A percentile compares a stretch with the other conserved stretches of the same genome.
phyloP scores from a whole-genome alignment of 805 yeast species.

The Grigorovia transvaalensis region DNA sequence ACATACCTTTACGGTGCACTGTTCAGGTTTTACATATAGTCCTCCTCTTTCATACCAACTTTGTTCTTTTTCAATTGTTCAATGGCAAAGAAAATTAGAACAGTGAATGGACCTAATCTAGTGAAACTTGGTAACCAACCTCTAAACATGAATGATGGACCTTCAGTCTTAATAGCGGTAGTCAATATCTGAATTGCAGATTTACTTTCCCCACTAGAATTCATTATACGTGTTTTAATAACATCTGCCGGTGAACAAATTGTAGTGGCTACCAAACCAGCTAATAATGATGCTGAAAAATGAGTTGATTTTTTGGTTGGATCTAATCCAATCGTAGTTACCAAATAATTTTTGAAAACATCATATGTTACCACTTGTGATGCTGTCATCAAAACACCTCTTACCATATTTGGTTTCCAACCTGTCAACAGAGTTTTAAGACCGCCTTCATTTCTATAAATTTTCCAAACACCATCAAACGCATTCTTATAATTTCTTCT shows the following conservation, averaged over 20 bases:
- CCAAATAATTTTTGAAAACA: slow-evolving; percentile 52
- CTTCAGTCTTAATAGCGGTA: slow-evolving; percentile 55
- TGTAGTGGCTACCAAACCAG: slow-evolving; percentile 84
- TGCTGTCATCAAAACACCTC: slow-evolving; percentile 85
- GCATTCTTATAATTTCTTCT: slow-evolving; percentile 72
- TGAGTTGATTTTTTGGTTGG: slow-evolving; percentile 60
- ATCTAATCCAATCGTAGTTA: slow-evolving; percentile 40
- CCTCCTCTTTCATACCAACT: slow-evolving; percentile 35
- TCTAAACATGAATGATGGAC: slow-evolving; percentile 70
- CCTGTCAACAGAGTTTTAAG: slow-evolving; percentile 55
- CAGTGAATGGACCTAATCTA: slow-evolving; percentile 76
- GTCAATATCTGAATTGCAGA: slow-evolving; percentile 42
- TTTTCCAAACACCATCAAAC: slow-evolving; percentile 58
- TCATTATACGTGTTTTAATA: slow-evolving; percentile 81
- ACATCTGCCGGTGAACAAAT: slow-evolving; percentile 91
- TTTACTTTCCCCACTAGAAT: slow-evolving; percentile 34
- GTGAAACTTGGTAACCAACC: slow-evolving; percentile 88
- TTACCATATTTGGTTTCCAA: slow-evolving; percentile 59
- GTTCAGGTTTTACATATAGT: neutral
- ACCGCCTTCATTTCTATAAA: slow-evolving; percentile 56
- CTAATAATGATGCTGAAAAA: slow-evolving; percentile 65
- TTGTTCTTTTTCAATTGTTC: slow-evolving; percentile 50
- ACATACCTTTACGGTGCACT: too few species aligned
- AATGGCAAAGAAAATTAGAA: slow-evolving; percentile 55
- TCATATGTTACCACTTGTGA: slow-evolving; percentile 86